phyloP scores from a whole-genome alignment of 148 eudicot genomes.

The Fagopyrum homotropicum region DNA sequence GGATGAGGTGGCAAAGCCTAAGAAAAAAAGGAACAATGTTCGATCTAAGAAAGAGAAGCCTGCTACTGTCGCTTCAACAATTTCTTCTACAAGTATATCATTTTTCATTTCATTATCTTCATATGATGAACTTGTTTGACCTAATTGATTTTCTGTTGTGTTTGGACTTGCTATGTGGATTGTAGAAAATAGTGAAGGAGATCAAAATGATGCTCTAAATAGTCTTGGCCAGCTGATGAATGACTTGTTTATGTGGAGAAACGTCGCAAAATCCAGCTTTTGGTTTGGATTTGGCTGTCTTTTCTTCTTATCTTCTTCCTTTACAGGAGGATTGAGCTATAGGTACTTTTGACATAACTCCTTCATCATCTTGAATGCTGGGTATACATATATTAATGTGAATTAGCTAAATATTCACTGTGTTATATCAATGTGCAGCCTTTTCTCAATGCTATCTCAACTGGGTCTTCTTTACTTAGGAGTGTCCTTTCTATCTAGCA shows the following conservation, averaged over 20 bases:
- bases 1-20: slow-evolving; percentile 53
- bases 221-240: slow-evolving; percentile 38
- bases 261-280: slow-evolving; percentile 81
- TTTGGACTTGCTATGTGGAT: neutral
- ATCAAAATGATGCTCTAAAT: slow-evolving; percentile 36
- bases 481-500: slow-evolving; percentile 61
- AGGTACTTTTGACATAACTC: slow-evolving; percentile 33
- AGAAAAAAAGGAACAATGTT: slow-evolving; percentile 48
- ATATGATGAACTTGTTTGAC: neutral
- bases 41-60: slow-evolving; percentile 53
- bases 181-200: slow-evolving; percentile 40
- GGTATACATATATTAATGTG: neutral
- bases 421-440: slow-evolving; percentile 32
- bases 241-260: slow-evolving; percentile 86
- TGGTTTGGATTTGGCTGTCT: slow-evolving; percentile 96
- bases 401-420: neutral
- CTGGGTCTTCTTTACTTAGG: slow-evolving; percentile 74
- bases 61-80: slow-evolving; percentile 17
- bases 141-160: neutral
- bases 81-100: slow-evolving; percentile 43
- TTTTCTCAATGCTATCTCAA: slow-evolving; percentile 69
- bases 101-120: neutral
- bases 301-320: slow-evolving; percentile 78
- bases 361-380: neutral
- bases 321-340: slow-evolving; percentile 52